These are phyloP conservation scores for Butyriboletus appendiculatus DNA, from an alignment of 1,284 basidiomycete genomes.

Conservation along the genomic window DNA sequence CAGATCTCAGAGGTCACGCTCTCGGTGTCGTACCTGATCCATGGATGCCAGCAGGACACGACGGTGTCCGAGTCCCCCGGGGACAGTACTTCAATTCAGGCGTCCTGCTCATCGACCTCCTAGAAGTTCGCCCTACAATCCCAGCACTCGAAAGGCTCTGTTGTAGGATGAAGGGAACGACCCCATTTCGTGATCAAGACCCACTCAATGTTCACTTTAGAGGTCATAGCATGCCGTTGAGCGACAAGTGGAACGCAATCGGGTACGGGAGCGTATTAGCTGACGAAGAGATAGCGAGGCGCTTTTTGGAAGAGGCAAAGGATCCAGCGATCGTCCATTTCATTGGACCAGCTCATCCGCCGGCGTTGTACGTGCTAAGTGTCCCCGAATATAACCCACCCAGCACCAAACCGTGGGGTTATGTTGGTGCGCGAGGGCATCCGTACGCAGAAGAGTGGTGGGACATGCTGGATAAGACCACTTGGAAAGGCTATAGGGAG, in stretches of 20 bases:
- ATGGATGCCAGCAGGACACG: slow-evolving; percentile 49
- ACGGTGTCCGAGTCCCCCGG: slow-evolving; percentile 17
- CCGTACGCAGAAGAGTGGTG: slow-evolving; percentile 51
- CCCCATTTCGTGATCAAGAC: slow-evolving; percentile 47
- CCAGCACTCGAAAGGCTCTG: slow-evolving; percentile 29
- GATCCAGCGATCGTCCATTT: slow-evolving; percentile 52
- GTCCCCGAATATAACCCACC: slow-evolving; percentile 50
- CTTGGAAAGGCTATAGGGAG: slow-evolving; percentile 39
- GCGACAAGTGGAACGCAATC: slow-evolving; percentile 51
- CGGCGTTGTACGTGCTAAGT: slow-evolving; percentile 39
- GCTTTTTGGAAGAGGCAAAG: slow-evolving; percentile 37
- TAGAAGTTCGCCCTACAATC: slow-evolving; percentile 34
- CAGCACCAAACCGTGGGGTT: slow-evolving; percentile 56
- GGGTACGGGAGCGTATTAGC: slow-evolving; percentile 46
- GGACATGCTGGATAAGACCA: slow-evolving; percentile 38
- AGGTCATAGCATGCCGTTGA: slow-evolving; percentile 39
- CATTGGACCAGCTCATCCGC: slow-evolving; percentile 48
- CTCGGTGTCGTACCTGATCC: slow-evolving; percentile 48
- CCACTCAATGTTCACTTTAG: slow-evolving; percentile 47
- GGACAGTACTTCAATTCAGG: slow-evolving; percentile 53
- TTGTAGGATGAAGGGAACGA: slow-evolving; percentile 26
- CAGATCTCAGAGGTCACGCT: slow-evolving; percentile 24
- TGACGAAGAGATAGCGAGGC: slow-evolving; percentile 36
- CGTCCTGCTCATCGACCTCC: slow-evolving; percentile 50
- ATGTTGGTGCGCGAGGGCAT: slow-evolving; percentile 49